Base-by-base conservation (phyloP, 352 stramenopile genomes). In the Proteromonas lacertae region DNA sequence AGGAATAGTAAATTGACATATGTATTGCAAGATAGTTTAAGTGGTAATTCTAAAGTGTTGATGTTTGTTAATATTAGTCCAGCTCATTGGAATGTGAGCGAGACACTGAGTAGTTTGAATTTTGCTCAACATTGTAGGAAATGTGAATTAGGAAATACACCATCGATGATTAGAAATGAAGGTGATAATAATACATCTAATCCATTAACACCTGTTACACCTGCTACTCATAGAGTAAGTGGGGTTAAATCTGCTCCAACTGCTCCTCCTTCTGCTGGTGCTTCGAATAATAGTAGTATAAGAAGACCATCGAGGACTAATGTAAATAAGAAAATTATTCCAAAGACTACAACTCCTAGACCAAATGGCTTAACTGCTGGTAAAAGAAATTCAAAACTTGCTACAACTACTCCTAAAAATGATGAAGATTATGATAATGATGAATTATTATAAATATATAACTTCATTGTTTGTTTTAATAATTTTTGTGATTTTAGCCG, bases 181-280 rank as follows among this genome's bases (percentile, higher is more conserved):
- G 19, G 67, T 57, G 21, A 93, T 52, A 40, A 69, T 54, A 33
- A 60, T 48, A 41, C 90, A 68, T 26, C 92, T 76, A 18, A 62
- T 30, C 5, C 46, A 42, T 64, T 59, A 33, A 1, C 52, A 47
- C 0, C 44, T 41, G 22, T 67, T 53, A 38, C 47, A 42, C 12
- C 40, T 18, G 5, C 19, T 4, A 22, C 19, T 5, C 4, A 12
- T 22, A 23, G 14, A 2, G 13, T 31, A 16, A 31, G 7, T 31
- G 21, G 77, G 78, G 44, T 93, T 64, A 52, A 93, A 93, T 0
- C 64, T 86, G 25, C 81, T 96, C 52, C 95, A 66, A 51, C 95
- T 92, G 30, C 95, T 68, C 28, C 93, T 72, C 1, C 75, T 76
- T 47, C 94, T 94, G 0, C 61, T 67, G 44, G 95, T 94, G 42